phyloP scores from a whole-genome alignment of 2,329 filamentous ascomycete species.

The Magnaporthiopsis rhizophila region DNA sequence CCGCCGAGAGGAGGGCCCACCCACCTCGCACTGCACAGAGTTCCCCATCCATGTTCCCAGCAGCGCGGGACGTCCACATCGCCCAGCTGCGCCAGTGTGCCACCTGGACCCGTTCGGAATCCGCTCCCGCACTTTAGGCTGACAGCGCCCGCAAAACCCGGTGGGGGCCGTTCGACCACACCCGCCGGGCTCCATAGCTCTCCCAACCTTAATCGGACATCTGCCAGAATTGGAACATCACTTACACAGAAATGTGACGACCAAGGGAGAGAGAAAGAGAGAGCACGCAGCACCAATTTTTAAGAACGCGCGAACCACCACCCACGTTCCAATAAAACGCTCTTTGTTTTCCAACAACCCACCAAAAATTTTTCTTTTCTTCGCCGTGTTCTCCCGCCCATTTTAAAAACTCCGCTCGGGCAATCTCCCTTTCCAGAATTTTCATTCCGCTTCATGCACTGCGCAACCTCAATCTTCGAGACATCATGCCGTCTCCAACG shows the following conservation, averaged over 20 bases:
- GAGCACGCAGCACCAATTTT: too few relatives aligned
- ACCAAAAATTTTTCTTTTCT: too few relatives aligned
- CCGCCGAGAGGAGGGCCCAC: not conserved
- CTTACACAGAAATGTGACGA: constrained; percentile 4
- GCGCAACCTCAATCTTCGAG: not conserved
- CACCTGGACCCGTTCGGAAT: not conserved
- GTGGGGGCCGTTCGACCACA: not conserved
- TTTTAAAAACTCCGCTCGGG: too few relatives aligned
- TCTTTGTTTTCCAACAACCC: too few relatives aligned
- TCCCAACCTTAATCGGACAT: constrained; percentile 7
- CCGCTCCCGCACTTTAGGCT: not conserved
- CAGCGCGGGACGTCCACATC: not conserved
- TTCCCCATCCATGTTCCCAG: not conserved
- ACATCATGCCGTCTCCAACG: not conserved
- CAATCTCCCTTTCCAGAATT: too few relatives aligned
- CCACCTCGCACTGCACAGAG: not conserved
- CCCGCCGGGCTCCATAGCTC: not conserved
- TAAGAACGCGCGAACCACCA: too few relatives aligned
- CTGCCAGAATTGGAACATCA: constrained; percentile 5
- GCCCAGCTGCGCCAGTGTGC: not conserved
- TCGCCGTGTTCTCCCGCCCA: too few relatives aligned
- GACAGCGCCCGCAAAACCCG: not conserved
- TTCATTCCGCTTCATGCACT: too few relatives aligned
- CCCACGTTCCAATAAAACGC: too few relatives aligned
- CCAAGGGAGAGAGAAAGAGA: constrained; percentile 2